A percentile compares a stretch with the other conserved stretches of the same genome.
Evolutionary conservation across 2,329 filamentous ascomycete genomes (phyloP).

Genomic region (Neonectria magnoliae): DNA sequence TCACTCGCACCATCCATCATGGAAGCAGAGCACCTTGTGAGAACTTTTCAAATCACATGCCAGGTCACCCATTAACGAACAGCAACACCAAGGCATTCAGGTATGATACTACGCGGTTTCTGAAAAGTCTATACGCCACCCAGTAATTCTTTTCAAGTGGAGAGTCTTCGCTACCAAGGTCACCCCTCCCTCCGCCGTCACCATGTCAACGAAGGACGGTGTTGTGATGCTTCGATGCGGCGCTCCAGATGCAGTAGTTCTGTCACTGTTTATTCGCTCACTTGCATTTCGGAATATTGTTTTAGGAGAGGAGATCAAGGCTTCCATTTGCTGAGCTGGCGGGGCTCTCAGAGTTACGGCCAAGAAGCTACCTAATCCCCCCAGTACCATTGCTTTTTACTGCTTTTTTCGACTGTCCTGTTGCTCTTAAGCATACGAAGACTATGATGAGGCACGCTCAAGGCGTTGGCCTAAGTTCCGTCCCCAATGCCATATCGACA

Average conservation of each 20-base stretch:
- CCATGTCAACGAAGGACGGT: neutral
- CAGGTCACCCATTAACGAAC: neutral
- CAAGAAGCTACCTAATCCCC: conserved; percentile 42
- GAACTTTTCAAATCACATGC: neutral
- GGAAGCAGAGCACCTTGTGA: neutral
- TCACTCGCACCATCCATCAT: neutral
- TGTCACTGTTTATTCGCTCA: neutral
- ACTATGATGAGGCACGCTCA: conserved; percentile 27
- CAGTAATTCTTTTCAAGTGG: neutral
- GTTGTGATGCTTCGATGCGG: neutral
- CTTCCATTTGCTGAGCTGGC: conserved; percentile 43
- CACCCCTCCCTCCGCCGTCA: neutral
- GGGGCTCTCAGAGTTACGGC: conserved; percentile 32
- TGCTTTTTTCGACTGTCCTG: conserved; percentile 37
- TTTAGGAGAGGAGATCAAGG: conserved; percentile 38
- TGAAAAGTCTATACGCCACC: neutral
- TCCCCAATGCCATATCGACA: conserved; percentile 36
- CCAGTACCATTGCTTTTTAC: conserved; percentile 39
- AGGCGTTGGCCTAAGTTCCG: conserved; percentile 32
- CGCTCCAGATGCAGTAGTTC: neutral
- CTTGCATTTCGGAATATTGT: conserved; percentile 7
- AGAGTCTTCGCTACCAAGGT: neutral
- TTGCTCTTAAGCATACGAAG: conserved; percentile 33
- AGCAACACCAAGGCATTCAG: neutral
- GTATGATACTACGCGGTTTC: neutral